Evolutionary conservation across 768 basidiomycete genomes (phyloP).

Genomic region (Dictyophora rubrovolvata): DNA sequence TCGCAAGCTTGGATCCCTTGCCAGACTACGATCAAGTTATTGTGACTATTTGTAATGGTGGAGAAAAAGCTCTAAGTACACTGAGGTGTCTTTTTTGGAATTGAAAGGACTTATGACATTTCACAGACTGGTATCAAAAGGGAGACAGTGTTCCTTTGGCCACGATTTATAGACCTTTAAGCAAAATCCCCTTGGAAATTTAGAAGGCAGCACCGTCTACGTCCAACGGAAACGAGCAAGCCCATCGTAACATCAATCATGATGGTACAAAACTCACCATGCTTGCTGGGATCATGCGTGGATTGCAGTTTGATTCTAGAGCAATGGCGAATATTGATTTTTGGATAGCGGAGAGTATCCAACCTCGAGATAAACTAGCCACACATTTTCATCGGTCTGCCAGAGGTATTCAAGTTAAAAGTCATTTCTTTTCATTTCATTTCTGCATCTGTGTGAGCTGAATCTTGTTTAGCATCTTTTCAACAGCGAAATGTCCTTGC

Average conservation of each 20-base stretch:
- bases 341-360: background rate
- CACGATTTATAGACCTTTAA: conserved; percentile 18
- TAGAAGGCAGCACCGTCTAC: conserved; percentile 19
- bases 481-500: background rate
- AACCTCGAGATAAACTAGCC: background rate
- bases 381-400: background rate
- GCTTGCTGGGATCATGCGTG: conserved; percentile 19
- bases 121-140: conserved; percentile 18
- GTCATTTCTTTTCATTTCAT: background rate
- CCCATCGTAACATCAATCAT: conserved; percentile 18
- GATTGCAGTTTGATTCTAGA: conserved; percentile 1
- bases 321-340: background rate
- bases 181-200: conserved; percentile 19
- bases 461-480: background rate
- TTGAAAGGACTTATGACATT: background rate
- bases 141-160: conserved; percentile 14
- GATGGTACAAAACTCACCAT: conserved; percentile 19
- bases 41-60: conserved; percentile 13
- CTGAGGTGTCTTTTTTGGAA: background rate
- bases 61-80: conserved; percentile 17
- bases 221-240: conserved; percentile 19
- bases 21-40: conserved; percentile 11
- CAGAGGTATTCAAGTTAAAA: background rate
- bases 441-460: background rate
- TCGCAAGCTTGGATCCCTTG: conserved; percentile 15